Evolutionary conservation across 352 stramenopile genomes (phyloP), one percentile per base, ranked within the genome.

Genomic region (Pythium periplocum): DNA sequence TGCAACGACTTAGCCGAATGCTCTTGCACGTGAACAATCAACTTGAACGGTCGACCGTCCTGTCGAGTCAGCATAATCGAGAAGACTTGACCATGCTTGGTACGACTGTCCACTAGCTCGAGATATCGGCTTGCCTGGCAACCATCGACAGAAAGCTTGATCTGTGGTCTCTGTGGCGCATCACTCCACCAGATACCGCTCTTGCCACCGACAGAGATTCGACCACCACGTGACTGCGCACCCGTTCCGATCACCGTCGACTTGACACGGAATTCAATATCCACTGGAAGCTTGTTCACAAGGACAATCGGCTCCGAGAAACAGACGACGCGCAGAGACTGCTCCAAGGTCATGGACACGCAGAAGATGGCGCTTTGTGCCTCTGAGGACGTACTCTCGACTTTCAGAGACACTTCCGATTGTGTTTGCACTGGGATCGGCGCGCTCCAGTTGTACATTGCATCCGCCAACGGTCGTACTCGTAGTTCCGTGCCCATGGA

Each of bases 141-240:
- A 17, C 83, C 82, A 51, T 84, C 64, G 10, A 92, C 67, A n/a
- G 66, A 46, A 4, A 94, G 48, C 36, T 79, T 66, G 55, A 94
- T 92, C 45, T 86, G 64, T 11, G 82, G 83, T 39, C 78, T 75
- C 37, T 90, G 76, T 10, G 68, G 62, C 34, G 69, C 56, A 39
- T 87, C 70, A 1, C 63, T 86, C 83, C 83, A 93, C 83, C 83
- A 93, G 31, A 93, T 73, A 30, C 78, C 86, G 2, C 71, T 70
- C 41, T 69, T 83, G n/a, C 59, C 66, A 37, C 81, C 83, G 4
- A 92, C 81, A 4, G 51, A 66, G 4, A 92, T 52, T 4, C 11
- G 17, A 51, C 6, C 30, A 38, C 10, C 45, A 66, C 2, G 40
- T 67, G 48, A 77, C 69, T 11, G 50, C 51, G 34, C 80, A 64